Percentiles rank a stretch among this genome's conserved stretches.
These are phyloP conservation scores for Saturnispora halmiae DNA, from an alignment of 805 yeast species.

Conservation along the genomic window DNA sequence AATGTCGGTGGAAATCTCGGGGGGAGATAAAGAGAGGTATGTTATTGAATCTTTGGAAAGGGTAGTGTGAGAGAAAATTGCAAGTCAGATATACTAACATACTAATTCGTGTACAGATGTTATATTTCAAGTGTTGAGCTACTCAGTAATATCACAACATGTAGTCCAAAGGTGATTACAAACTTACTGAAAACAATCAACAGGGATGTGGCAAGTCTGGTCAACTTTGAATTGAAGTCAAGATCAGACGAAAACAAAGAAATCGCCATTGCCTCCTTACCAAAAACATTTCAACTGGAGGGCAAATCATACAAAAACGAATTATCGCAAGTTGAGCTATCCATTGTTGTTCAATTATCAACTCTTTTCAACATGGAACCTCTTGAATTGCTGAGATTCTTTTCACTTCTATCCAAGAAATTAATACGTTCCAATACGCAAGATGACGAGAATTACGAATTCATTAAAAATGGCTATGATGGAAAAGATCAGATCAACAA, in stretches of 20 bases:
- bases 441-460: too few species aligned
- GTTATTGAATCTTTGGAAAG: too few species aligned
- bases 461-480: too few species aligned
- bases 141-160: slow-evolving; percentile 1
- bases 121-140: too few species aligned
- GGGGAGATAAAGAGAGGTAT: too few species aligned
- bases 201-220: not conserved
- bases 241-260: not conserved
- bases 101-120: too few species aligned
- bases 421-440: too few species aligned
- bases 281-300: not conserved
- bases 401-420: not conserved
- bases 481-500: slow-evolving; percentile 1
- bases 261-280: slow-evolving; percentile 1
- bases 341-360: not conserved
- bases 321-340: not conserved
- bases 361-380: slow-evolving; percentile 2
- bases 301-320: slow-evolving; percentile 1
- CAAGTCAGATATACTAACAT: too few species aligned
- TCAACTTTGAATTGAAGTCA: not conserved
- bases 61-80: too few species aligned
- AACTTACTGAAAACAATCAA: not conserved
- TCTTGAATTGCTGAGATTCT: not conserved
- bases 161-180: slow-evolving; percentile 1
- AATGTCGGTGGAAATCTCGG: too few species aligned